These are phyloP conservation scores for Calocybe cyanea DNA, from an alignment of 768 basidiomycete species.

Conservation along the genomic window DNA sequence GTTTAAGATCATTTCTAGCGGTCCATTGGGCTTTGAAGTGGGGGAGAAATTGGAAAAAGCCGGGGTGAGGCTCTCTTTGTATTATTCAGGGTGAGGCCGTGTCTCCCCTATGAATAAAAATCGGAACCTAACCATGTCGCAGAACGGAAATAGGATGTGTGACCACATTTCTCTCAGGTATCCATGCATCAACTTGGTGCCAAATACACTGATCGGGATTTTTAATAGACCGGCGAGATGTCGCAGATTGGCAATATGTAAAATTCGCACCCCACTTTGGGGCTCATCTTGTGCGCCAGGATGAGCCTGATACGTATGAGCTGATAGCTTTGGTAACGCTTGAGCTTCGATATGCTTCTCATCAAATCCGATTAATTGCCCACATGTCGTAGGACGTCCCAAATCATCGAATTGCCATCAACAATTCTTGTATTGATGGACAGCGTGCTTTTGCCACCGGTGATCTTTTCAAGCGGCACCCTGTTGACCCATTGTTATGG, in stretches of 20 bases:
- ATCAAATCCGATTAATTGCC: not conserved
- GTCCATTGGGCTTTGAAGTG: slow-evolving; percentile 1
- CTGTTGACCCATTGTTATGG: slow-evolving; percentile 30
- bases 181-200: not conserved
- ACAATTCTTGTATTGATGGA: slow-evolving; percentile 32
- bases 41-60: slow-evolving; percentile 8
- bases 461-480: slow-evolving; percentile 40
- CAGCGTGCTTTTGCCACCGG: slow-evolving; percentile 35
- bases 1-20: slow-evolving; percentile 5
- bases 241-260: slow-evolving; percentile 10
- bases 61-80: slow-evolving; percentile 10
- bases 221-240: not conserved
- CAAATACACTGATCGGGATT: not conserved
- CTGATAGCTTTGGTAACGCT: not conserved
- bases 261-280: slow-evolving; percentile 4
- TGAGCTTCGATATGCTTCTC: not conserved
- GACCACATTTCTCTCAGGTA: slow-evolving; percentile 4
- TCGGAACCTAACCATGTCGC: not conserved
- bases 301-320: slow-evolving; percentile 3
- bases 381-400: slow-evolving; percentile 2
- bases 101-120: not conserved
- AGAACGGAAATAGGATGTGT: not conserved
- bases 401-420: slow-evolving; percentile 4
- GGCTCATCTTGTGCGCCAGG: slow-evolving; percentile 5
- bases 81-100: not conserved